Percentiles rank a stretch among this genome's conserved stretches.
These are phyloP conservation scores for Cercospora nicotianae DNA, from an alignment of 2,329 filamentous ascomycete genomes.

Conservation along the genomic window DNA sequence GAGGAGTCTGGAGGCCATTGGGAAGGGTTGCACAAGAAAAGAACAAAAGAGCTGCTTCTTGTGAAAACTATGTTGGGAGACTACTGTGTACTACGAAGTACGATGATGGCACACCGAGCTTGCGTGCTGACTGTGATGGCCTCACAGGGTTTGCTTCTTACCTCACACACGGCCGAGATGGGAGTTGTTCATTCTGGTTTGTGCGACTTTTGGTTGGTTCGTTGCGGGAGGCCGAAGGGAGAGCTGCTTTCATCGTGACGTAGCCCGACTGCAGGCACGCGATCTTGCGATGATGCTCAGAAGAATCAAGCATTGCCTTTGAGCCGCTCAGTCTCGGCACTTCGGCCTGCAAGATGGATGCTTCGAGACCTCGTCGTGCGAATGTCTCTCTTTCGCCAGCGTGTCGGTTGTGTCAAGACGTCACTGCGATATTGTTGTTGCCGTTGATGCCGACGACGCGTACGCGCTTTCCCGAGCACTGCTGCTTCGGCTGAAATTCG, in stretches of 20 bases:
- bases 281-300: neutral
- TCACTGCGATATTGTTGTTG: neutral
- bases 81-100: neutral
- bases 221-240: neutral
- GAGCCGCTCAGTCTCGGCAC: neutral
- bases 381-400: neutral
- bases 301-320: neutral
- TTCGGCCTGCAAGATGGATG: neutral
- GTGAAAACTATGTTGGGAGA: conserved; percentile 1
- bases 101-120: neutral
- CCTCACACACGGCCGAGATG: neutral
- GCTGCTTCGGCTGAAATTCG: neutral
- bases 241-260: neutral
- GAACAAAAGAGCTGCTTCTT: neutral
- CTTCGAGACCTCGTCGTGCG: neutral
- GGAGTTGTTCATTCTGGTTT: neutral
- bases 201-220: neutral
- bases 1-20: conserved; percentile 6
- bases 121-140: neutral
- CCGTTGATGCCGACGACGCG: neutral
- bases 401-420: neutral
- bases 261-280: neutral
- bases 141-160: neutral
- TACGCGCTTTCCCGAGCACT: neutral
- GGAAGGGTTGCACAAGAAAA: neutral